Evolutionary conservation across 768 basidiomycete species (phyloP), one percentile per base, ranked within the genome.

Genomic region (Tricholoma terreum): DNA sequence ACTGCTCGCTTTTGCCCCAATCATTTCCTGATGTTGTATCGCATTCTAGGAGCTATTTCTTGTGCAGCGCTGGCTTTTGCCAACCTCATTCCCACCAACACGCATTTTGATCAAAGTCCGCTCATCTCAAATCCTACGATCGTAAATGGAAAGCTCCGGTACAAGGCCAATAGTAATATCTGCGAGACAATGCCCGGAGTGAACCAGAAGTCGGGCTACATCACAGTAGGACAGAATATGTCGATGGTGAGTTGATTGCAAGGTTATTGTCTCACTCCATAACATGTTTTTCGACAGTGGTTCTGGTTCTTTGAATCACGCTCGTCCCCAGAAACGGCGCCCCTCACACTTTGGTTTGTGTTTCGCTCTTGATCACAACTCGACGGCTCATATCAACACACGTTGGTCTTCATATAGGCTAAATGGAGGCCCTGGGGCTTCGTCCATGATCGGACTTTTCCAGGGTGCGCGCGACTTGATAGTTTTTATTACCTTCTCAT

Each of bases 221-320:
- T 84, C 5, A 79, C 84, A 33, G 69, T 87, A 24, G 82, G 78
- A 7, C 70, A 63, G 10, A 79, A 84, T 54, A 84, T 82, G 78
- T 84, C 82, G 0, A 81, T 84, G 80, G 84, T 84, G 48, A 56
- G 72, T 59, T 9, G 33, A 6, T 49, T 15, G 19, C 22, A 15
- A 19, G 15, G 43, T 30, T 49, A 6, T 35, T 14, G 12, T n/a
- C 31, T 9, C 11, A 12, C 34, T 49, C 36, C 15, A n/a, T n/a
- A 15, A 38, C n/a, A 36, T 12, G 7, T 15, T 11, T 45, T 14
- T 40, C 55, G 54, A 52, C n/a, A 85, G 85, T 87, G 83, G 84
- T 88, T 87, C 63, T 88, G 85, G 84, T 87, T 87, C 68, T 88
- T 87, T 55, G 87, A 84, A 58, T 78, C 86, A 1, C 77, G 86